A percentile compares a stretch with the other conserved stretches of the same genome.
Evolutionary conservation across 345 rosid species (phyloP).

Genomic region (Hibiscus syriacus): DNA sequence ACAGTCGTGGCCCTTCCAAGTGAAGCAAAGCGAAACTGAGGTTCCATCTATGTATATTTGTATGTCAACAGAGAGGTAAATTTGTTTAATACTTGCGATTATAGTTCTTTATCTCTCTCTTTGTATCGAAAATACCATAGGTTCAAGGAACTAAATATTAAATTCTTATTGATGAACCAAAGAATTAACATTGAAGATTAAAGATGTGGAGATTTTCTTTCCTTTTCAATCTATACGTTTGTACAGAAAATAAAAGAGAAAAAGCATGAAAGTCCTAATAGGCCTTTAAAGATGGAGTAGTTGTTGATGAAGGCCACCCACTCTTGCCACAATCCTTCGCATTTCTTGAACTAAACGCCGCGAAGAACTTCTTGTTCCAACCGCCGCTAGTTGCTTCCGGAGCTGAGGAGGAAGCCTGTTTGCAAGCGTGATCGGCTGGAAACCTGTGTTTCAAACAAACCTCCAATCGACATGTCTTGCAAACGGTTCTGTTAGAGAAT

Average conservation of each 20-base stretch:
- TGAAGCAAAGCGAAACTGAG: background rate
- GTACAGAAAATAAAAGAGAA: background rate
- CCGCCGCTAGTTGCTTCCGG: slow-evolving; percentile 7
- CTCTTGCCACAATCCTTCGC: slow-evolving; percentile 39
- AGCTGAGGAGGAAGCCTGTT: background rate
- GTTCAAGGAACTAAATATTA: background rate
- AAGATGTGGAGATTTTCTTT: background rate
- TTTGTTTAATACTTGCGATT: background rate
- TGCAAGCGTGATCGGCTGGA: slow-evolving; percentile 65
- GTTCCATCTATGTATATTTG: slow-evolving; percentile 1
- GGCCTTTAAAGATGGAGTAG: slow-evolving; percentile 28
- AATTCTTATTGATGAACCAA: background rate
- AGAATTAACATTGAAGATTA: background rate
- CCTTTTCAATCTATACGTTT: background rate
- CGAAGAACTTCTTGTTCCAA: slow-evolving; percentile 53
- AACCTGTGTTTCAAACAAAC: slow-evolving; percentile 76
- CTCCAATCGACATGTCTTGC: slow-evolving; percentile 63
- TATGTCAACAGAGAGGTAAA: background rate
- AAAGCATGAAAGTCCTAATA: slow-evolving; percentile 10
- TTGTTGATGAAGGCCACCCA: slow-evolving; percentile 19
- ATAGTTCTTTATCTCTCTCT: background rate
- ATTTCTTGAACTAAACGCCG: slow-evolving; percentile 40
- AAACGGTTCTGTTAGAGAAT: no score
- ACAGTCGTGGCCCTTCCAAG: slow-evolving; percentile 7
- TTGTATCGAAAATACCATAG: background rate